phyloP scores from a whole-genome alignment of 2,329 filamentous ascomycete species.

The Trichophyton rubrum region DNA sequence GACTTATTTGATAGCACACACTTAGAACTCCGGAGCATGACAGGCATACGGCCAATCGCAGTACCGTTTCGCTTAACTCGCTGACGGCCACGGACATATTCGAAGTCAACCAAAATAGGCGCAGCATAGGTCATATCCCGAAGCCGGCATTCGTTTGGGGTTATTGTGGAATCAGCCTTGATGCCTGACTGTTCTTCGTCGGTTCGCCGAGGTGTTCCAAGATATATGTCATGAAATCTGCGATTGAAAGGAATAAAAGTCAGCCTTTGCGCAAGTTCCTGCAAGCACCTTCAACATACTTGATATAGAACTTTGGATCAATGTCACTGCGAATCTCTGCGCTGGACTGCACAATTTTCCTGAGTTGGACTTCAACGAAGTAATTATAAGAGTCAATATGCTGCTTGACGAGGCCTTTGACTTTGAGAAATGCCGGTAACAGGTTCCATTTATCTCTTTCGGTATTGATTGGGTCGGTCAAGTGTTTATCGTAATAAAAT shows the following conservation, averaged over 20 bases:
- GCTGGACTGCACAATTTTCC: conserved; percentile 91
- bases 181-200: conserved; percentile 59
- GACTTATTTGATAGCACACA: conserved; percentile 75
- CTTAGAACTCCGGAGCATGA: conserved; percentile 94
- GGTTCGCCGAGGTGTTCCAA: conserved; percentile 66
- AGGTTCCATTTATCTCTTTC: conserved; percentile 89
- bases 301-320: conserved; percentile 82
- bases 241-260: neutral
- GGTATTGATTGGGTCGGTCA: conserved; percentile 58
- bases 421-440: conserved; percentile 91
- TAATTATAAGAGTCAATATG: conserved; percentile 99
- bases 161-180: conserved; percentile 46
- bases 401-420: conserved; percentile 93
- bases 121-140: conserved; percentile 97
- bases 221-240: conserved; percentile 71
- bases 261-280: neutral
- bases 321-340: conserved; percentile 81
- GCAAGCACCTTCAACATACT: conserved; percentile 31
- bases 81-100: conserved; percentile 71
- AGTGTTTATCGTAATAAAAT: conserved; percentile 55
- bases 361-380: conserved; percentile 91
- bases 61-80: conserved; percentile 62
- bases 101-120: conserved; percentile 83
- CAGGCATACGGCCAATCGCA: conserved; percentile 77
- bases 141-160: conserved; percentile 89